These are phyloP conservation scores for Amauroascus verrucosus DNA, from an alignment of 2,329 filamentous ascomycete species.

Conservation along the genomic window DNA sequence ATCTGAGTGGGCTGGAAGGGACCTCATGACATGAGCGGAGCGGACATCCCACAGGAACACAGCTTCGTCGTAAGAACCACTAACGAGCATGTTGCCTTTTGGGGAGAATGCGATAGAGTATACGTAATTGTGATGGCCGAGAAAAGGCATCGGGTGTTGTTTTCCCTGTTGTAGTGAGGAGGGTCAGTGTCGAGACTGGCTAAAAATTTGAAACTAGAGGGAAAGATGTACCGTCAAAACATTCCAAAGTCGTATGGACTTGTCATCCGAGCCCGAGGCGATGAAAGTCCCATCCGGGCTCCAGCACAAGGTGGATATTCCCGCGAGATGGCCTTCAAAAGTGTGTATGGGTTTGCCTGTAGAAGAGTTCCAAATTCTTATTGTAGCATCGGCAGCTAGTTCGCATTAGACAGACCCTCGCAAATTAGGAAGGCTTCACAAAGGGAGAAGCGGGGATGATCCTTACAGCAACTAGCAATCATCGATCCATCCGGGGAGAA, in stretches of 20 bases:
- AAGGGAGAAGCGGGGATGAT: background rate
- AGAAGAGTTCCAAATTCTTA: slow-evolving; percentile 78
- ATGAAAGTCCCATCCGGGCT: slow-evolving; percentile 77
- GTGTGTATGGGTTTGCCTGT: slow-evolving; percentile 76
- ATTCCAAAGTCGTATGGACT: slow-evolving; percentile 89
- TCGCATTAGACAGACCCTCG: slow-evolving; percentile 2
- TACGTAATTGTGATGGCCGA: slow-evolving; percentile 92
- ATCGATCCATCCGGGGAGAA: slow-evolving; percentile 85
- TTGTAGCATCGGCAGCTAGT: slow-evolving; percentile 67
- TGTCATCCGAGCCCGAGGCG: slow-evolving; percentile 90
- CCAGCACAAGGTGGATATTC: slow-evolving; percentile 90
- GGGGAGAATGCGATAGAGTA: slow-evolving; percentile 93
- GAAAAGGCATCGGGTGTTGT: slow-evolving; percentile 51
- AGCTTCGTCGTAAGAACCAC: slow-evolving; percentile 92
- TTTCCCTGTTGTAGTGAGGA: slow-evolving; percentile 36
- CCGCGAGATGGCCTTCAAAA: slow-evolving; percentile 84
- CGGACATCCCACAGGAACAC: slow-evolving; percentile 95
- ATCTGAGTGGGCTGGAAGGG: slow-evolving; percentile 86
- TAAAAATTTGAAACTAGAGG: background rate
- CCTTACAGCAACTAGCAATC: slow-evolving; percentile 71
- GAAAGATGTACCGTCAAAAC: slow-evolving; percentile 40
- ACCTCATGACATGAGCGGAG: slow-evolving; percentile 76
- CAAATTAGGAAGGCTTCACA: background rate
- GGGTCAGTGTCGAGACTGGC: background rate
- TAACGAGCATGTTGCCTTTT: slow-evolving; percentile 93